These are phyloP conservation scores for Ascochyta clinopodiicola DNA, from an alignment of 2,329 filamentous ascomycete species.

Conservation along the genomic window DNA sequence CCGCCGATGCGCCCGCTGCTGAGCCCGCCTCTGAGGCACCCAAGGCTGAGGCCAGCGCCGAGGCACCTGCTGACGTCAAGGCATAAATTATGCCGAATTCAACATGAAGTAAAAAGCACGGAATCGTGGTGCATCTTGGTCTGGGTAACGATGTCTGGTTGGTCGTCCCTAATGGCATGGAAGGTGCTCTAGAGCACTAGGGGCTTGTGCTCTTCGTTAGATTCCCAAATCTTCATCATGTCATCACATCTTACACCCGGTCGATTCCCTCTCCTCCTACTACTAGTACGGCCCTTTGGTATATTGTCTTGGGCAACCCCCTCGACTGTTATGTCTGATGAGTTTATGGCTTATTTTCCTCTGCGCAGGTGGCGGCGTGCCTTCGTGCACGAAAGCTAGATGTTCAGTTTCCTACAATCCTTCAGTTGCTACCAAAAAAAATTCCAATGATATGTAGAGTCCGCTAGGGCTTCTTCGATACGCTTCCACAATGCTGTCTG, in stretches of 20 bases:
- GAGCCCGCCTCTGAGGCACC: constrained; percentile 62
- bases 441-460: constrained; percentile 26
- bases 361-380: constrained; percentile 11
- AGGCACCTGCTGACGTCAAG: constrained; percentile 69
- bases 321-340: constrained; percentile 29
- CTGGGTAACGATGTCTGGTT: constrained; percentile 39
- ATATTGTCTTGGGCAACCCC: constrained; percentile 21
- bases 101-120: constrained; percentile 42
- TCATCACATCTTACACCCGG: constrained; percentile 31
- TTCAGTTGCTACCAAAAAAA: constrained; percentile 23
- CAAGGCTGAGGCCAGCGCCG: constrained; percentile 46
- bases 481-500: not conserved
- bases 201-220: constrained; percentile 44
- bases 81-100: constrained; percentile 38
- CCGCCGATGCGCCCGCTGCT: constrained; percentile 61
- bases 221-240: constrained; percentile 48
- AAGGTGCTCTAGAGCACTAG: constrained; percentile 42
- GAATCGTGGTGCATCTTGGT: constrained; percentile 44
- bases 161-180: constrained; percentile 40
- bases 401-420: constrained; percentile 26
- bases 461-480: constrained; percentile 22
- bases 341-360: constrained; percentile 23
- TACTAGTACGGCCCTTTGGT: constrained; percentile 22
- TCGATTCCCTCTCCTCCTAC: constrained; percentile 14
- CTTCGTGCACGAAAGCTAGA: constrained; percentile 13